These are phyloP conservation scores for Physaria fendleri DNA, from an alignment of 345 rosid species.

Conservation along the genomic window DNA sequence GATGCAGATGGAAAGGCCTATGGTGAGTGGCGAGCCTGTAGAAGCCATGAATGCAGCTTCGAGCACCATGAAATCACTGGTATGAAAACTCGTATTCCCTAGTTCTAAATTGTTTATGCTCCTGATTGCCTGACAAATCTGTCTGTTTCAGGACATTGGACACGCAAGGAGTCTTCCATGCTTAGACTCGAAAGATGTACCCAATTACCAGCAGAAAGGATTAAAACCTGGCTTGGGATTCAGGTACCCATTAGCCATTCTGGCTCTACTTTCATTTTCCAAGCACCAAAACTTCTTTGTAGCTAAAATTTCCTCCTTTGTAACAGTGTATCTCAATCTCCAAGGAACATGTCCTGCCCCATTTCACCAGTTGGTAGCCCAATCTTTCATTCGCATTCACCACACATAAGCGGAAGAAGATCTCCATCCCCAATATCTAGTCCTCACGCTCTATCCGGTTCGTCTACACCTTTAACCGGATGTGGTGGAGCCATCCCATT, in stretches of 20 bases:
- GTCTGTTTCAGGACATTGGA: constrained; percentile 42
- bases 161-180: constrained; percentile 36
- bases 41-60: constrained; percentile 38
- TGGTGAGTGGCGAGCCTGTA: constrained; percentile 30
- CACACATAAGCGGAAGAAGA: constrained; percentile 47
- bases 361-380: constrained; percentile 65
- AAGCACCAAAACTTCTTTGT: not conserved
- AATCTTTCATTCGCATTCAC: constrained; percentile 48
- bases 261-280: not conserved
- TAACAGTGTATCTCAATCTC: constrained; percentile 43
- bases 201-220: constrained; percentile 42
- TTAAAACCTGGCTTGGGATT: constrained; percentile 35
- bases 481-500: constrained; percentile 56
- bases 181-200: constrained; percentile 41
- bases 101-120: not conserved
- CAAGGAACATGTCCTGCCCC: constrained; percentile 51
- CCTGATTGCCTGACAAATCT: constrained; percentile 26
- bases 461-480: constrained; percentile 59
- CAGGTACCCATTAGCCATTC: constrained; percentile 35
- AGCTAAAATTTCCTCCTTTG: not conserved
- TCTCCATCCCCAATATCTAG: constrained; percentile 66
- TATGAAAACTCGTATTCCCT: constrained; percentile 20
- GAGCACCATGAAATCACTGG: constrained; percentile 53
- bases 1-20: constrained; percentile 53
- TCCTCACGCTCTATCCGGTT: constrained; percentile 54